Conservation (phyloP, 306 rosid species). For the Begonia masoniana region DNA sequence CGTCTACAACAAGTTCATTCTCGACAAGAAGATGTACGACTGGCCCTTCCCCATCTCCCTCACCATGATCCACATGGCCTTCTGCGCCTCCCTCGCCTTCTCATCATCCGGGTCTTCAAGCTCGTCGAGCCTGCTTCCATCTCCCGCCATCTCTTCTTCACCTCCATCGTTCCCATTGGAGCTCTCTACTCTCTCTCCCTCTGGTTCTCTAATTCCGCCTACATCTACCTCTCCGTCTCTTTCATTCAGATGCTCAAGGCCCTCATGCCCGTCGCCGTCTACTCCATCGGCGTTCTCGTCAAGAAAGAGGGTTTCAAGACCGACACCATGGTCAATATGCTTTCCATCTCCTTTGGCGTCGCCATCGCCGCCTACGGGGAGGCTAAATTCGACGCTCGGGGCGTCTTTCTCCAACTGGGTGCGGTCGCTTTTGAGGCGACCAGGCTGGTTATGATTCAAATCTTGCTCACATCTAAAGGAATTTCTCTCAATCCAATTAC, state of each 20-base stretch:
- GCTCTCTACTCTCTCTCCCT: slow-evolving; percentile 55
- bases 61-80: slow-evolving; percentile 68
- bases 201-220: slow-evolving; percentile 71
- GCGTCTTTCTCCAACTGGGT: slow-evolving; percentile 45
- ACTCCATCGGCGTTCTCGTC: slow-evolving; percentile 43
- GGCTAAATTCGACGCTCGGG: slow-evolving; percentile 47
- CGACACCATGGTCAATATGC: slow-evolving; percentile 46
- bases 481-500: slow-evolving; percentile 58
- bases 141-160: slow-evolving; percentile 37
- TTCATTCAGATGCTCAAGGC: slow-evolving; percentile 77
- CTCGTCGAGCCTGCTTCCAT: slow-evolving; percentile 49
- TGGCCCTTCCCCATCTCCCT: slow-evolving; percentile 64
- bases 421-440: slow-evolving; percentile 73
- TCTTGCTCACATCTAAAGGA: slow-evolving; percentile 52
- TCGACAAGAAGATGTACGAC: slow-evolving; percentile 62
- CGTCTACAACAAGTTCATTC: slow-evolving; percentile 68
- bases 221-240: slow-evolving; percentile 50
- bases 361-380: slow-evolving; percentile 71
- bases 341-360: slow-evolving; percentile 62
- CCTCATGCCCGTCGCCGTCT: slow-evolving; percentile 69
- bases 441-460: slow-evolving; percentile 56
- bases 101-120: slow-evolving; percentile 34
- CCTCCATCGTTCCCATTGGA: slow-evolving; percentile 45
- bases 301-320: slow-evolving; percentile 32
- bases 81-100: slow-evolving; percentile 47